A percentile compares a stretch with the other conserved stretches of the same genome.
These are phyloP conservation scores for Blumeria graminis DNA, from an alignment of 2,329 filamentous ascomycete genomes.

Conservation along the genomic window DNA sequence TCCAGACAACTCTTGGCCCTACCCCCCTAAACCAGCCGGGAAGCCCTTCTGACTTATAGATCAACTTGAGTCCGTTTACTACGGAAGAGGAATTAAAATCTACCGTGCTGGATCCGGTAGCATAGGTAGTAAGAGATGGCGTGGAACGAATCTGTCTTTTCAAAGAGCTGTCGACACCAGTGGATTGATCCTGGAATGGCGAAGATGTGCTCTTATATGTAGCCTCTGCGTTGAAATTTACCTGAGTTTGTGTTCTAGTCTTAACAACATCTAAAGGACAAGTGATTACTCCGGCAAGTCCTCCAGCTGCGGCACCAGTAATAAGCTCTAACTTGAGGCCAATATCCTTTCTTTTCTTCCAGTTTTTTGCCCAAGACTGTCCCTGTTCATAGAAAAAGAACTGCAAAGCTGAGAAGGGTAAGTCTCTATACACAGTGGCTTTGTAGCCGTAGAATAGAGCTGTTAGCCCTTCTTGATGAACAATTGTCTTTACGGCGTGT, in stretches of 20 bases:
- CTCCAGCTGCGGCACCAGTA: slow-evolving; percentile 73
- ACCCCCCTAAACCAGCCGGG: slow-evolving; percentile 87
- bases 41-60: slow-evolving; percentile 76
- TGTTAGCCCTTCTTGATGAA: slow-evolving; percentile 53
- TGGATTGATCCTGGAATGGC: slow-evolving; percentile 6
- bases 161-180: slow-evolving; percentile 12
- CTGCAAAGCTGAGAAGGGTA: slow-evolving; percentile 87
- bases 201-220: slow-evolving; percentile 8
- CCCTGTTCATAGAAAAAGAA: slow-evolving; percentile 98
- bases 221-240: slow-evolving; percentile 23
- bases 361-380: slow-evolving; percentile 54
- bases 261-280: slow-evolving; percentile 96
- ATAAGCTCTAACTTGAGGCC: slow-evolving; percentile 66
- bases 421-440: slow-evolving; percentile 77
- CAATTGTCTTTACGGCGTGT: slow-evolving; percentile 69
- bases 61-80: slow-evolving; percentile 56
- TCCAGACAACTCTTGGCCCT: slow-evolving; percentile 83
- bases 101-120: slow-evolving; percentile 53
- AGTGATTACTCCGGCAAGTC: slow-evolving; percentile 79
- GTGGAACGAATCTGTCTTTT: slow-evolving; percentile 47
- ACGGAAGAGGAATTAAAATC: slow-evolving; percentile 78
- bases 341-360: slow-evolving; percentile 60
- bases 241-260: slow-evolving; percentile 83
- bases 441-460: slow-evolving; percentile 95
- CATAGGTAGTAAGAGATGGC: slow-evolving; percentile 65